Evolutionary conservation across 2,329 filamentous ascomycete genomes (phyloP), one percentile per base, ranked within the genome.

Genomic region (Pseudogymnoascus sp.): DNA sequence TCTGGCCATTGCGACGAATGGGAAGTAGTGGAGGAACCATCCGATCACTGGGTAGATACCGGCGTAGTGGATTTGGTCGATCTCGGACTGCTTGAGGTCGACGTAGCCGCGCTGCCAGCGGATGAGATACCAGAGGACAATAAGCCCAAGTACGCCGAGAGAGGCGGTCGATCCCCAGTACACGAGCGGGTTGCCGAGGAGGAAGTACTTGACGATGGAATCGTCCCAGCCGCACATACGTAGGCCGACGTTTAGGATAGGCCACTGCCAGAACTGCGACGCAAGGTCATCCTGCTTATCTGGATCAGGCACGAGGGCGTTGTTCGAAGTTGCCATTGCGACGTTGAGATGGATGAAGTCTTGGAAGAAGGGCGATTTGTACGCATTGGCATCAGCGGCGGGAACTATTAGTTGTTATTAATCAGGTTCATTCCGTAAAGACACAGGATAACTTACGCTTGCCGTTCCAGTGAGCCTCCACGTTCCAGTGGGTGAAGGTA

Each of bases 311-410:
- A 99, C 91, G 53, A 99, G 86, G 24, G 95, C 95, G 73, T 99
- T 99, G 83, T 99, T 99, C 40, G 95, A 97, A 3, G 95, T 99
- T 93, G 97, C 97, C 95, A 99, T 99, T 67, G 95, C 95, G 66
- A 99, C 95, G 74, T 99, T 99, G 66, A 97, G 81, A 76, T 99
- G 95, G 67, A 99, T 88, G 72, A 99, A 99, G 76, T 99, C 95
- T 74, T 96, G 93, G 73, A 96, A 82, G 82, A 99, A 99, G 2
- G 96, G 95, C 37, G 93, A 97, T 79, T 90, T 96, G 81, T 97
- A 99, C 63, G 90, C 88, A 71, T 89, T 91, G 62, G 95, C 90
- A 76, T 97, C 90, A 70, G 90, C 89, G 66, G 90, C 86, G 40
- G 95, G 93, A 26, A 97, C 90, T 95, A 71, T 37, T 50, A 37